Percentiles rank a stretch among this genome's conserved stretches.
Evolutionary conservation across 192 early-diverging fungal genomes (phyloP).

Genomic region (Dispira parvispora): DNA sequence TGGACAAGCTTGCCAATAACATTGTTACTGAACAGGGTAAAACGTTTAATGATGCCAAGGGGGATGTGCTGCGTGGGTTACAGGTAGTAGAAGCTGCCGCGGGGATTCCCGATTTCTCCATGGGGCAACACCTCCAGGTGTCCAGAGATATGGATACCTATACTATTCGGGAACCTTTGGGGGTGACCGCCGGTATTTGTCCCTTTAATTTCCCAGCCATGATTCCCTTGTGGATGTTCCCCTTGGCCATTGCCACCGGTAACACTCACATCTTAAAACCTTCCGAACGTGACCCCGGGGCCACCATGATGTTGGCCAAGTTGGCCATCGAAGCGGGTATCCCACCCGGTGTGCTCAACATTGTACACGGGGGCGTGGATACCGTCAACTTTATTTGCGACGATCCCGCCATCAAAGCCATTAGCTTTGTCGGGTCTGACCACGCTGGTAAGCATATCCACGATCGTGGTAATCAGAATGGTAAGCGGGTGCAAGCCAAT

Average conservation of each 20-base stretch:
- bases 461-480: conserved; percentile 65
- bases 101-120: conserved; percentile 55
- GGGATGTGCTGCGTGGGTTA: conserved; percentile 79
- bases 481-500: conserved; percentile 95
- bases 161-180: conserved; percentile 78
- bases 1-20: conserved; percentile 58
- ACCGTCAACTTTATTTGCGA: conserved; percentile 86
- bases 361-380: conserved; percentile 76
- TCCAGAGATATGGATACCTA: conserved; percentile 92
- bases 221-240: conserved; percentile 94
- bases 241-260: conserved; percentile 78
- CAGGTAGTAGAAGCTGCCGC: conserved; percentile 82
- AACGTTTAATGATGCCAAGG: conserved; percentile 78
- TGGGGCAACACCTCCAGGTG: conserved; percentile 73
- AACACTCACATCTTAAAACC: conserved; percentile 89
- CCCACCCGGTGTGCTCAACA: conserved; percentile 77
- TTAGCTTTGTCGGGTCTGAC: conserved; percentile 90
- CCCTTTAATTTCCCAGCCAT: conserved; percentile 98
- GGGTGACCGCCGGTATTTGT: conserved; percentile 84
- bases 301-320: conserved; percentile 73
- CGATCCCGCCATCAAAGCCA: conserved; percentile 69
- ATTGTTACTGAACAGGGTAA: conserved; percentile 89
- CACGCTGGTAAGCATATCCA: conserved; percentile 79
- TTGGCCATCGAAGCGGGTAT: conserved; percentile 80
- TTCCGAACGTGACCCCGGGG: conserved; percentile 85